These are phyloP conservation scores for Cicer yamashitae DNA, from an alignment of 306 rosid species.

Conservation along the genomic window DNA sequence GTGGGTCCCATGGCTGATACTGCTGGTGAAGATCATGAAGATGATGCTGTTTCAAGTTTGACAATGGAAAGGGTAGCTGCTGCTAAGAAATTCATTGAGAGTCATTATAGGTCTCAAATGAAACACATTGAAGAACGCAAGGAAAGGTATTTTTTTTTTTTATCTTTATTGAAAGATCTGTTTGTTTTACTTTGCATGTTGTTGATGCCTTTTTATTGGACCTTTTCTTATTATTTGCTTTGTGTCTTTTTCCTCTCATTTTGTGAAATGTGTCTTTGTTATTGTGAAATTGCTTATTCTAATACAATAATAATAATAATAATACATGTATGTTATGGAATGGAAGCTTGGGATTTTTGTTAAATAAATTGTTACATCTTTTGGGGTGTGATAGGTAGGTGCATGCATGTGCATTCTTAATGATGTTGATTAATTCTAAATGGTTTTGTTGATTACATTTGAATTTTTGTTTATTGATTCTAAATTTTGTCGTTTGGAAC, in stretches of 20 bases:
- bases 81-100: slow-evolving; percentile 89
- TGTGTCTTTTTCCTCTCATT: background rate
- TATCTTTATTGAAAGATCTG: background rate
- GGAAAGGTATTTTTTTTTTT: slow-evolving; percentile 56
- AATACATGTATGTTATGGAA: background rate
- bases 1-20: slow-evolving; percentile 42
- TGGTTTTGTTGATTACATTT: slow-evolving; percentile 31
- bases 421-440: background rate
- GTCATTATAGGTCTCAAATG: slow-evolving; percentile 81
- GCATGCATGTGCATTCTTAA: background rate
- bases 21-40: slow-evolving; percentile 32
- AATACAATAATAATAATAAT: background rate
- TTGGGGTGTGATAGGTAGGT: slow-evolving; percentile 13
- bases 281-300: slow-evolving; percentile 12
- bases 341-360: slow-evolving; percentile 11
- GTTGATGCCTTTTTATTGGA: background rate
- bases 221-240: background rate
- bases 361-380: background rate
- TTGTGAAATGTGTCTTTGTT: background rate
- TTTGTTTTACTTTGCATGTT: slow-evolving; percentile 41
- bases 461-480: too few relatives aligned
- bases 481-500: too few relatives aligned
- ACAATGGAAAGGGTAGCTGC: slow-evolving; percentile 91
- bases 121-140: slow-evolving; percentile 82
- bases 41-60: slow-evolving; percentile 66